Base-by-base conservation (phyloP, 2,329 filamentous ascomycete genomes). In the Pseudocercospora cruenta region DNA sequence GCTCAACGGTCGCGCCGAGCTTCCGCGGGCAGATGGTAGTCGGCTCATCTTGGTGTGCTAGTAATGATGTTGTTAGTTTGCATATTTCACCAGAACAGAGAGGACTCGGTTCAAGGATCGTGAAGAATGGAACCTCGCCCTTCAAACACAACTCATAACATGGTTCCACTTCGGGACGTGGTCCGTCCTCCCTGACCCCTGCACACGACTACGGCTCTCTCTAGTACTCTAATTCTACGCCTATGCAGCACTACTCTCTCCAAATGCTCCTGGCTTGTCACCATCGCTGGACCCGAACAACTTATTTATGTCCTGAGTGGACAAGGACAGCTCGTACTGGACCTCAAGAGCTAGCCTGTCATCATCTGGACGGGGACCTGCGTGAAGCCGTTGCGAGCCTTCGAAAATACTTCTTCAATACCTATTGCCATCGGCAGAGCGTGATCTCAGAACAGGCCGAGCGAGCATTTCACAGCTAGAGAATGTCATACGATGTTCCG, bases 1-100 rank as follows among this genome's bases (percentile, higher is more conserved):
- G 53, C 74, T 75, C 43, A 72, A 66, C 22, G 75, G 74, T 43
- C 75, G 62, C 33, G 60, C 60, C 58, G 69, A 70, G 22, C 68
- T 63, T 24, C 65, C 63, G 21, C 73, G 71, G 31, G 66, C 64
- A 14, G 73, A 71, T 1, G 74, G 74, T 47, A 76, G 67, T 28
- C 70, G 69, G 62, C 72, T 75, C 10, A 68, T 62, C 26, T 66
- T 43, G 19, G 14, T 43, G 39, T 19, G 14, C 4, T n/a, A 16
- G 36, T 39, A n/a, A 39, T n/a, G 16, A 39, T 39, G 14, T 9
- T 39, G 36, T 2, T 39, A 3, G 16, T 39, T 39, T 12, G 9
- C 31, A 33, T 33, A 33, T 33, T 12, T 33, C 31, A 14, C 9
- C 10, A 10, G 9, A 33, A 33, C 31, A 33, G 31, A 33, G 31